Conservation (phyloP, 2,329 filamentous ascomycete genomes). For the Nemania diffusa region DNA sequence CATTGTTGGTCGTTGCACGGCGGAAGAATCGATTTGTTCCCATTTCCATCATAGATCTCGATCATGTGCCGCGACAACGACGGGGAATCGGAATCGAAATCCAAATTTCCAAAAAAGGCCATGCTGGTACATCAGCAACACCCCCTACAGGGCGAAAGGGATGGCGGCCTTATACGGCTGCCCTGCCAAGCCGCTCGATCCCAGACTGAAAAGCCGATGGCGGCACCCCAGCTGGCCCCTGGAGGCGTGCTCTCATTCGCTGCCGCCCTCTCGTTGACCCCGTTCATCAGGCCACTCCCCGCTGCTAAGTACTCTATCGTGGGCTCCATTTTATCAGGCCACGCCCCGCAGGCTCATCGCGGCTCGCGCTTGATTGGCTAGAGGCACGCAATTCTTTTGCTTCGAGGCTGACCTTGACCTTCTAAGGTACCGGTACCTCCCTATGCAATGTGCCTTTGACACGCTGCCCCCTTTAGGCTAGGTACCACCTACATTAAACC, state of each 20-base stretch:
- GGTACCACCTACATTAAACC: background rate
- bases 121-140: conserved; percentile 15
- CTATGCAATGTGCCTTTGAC: background rate
- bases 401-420: conserved; percentile 10
- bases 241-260: conserved; percentile 31
- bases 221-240: conserved; percentile 37
- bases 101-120: conserved; percentile 22
- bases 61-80: conserved; percentile 39
- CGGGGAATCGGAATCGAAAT: conserved; percentile 24
- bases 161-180: conserved; percentile 26
- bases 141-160: conserved; percentile 1
- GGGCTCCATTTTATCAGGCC: conserved; percentile 27
- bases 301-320: conserved; percentile 32
- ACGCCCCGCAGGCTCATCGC: conserved; percentile 31
- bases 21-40: conserved; percentile 28
- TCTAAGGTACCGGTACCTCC: conserved; percentile 30
- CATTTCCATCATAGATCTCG: conserved; percentile 38
- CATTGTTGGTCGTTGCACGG: background rate
- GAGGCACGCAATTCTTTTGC: background rate
- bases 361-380: conserved; percentile 19
- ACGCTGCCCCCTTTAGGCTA: background rate
- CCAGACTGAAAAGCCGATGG: conserved; percentile 47
- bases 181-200: conserved; percentile 46
- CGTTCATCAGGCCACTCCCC: conserved; percentile 33
- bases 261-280: conserved; percentile 32